Evolutionary conservation across 2,329 filamentous ascomycete species (phyloP), one percentile per base, ranked within the genome.

Genomic region (Chaetomium olivaceum): DNA sequence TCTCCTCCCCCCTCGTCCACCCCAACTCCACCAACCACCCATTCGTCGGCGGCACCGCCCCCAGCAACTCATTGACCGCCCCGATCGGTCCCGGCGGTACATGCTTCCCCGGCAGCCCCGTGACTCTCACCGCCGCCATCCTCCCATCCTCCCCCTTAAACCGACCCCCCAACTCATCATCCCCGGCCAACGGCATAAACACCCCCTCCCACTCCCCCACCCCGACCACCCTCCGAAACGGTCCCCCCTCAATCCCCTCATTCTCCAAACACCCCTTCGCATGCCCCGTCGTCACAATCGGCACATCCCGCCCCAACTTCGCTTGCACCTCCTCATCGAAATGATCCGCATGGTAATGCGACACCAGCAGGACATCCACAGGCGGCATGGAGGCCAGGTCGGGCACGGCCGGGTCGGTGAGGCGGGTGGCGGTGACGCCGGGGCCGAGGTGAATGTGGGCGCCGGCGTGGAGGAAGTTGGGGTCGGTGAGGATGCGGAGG

Each of bases 1-100:
- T 23, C 46, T 16, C 25, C 23, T 21, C 9, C 14, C 51, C 25
- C 14, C 12, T 19, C 16, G 29, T 33, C 69, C 84, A 81, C 1
- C 87, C 87, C 11, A 90, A 76, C 73, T 90, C 87, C 4, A 90
- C 67, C 77, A 90, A 84, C 86, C 87, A 90, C 36, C 87, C 87
- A 71, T 89, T 89, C 1, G 84, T 88, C 2, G 87, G 88, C 4
- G 87, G 88, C 4, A 89, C 82, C 61, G 81, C 75, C 43, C 72
- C 63, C 2, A 79, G 68, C 6, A 79, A 27, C 36, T 79, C 73
- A 61, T 80, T 78, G 39, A 83, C 76, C 9, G 81, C 65, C 0
- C 71, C 67, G 14, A 79, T 67, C n/a, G 72, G 71, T 0, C 78
- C 78, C 0, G 77, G 77, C 1, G 78, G 78, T 4, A 90, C 82